A percentile compares a stretch with the other conserved stretches of the same genome.
These are phyloP conservation scores for Globisporangium iwayamae DNA, from an alignment of 352 stramenopile species.

Conservation along the genomic window DNA sequence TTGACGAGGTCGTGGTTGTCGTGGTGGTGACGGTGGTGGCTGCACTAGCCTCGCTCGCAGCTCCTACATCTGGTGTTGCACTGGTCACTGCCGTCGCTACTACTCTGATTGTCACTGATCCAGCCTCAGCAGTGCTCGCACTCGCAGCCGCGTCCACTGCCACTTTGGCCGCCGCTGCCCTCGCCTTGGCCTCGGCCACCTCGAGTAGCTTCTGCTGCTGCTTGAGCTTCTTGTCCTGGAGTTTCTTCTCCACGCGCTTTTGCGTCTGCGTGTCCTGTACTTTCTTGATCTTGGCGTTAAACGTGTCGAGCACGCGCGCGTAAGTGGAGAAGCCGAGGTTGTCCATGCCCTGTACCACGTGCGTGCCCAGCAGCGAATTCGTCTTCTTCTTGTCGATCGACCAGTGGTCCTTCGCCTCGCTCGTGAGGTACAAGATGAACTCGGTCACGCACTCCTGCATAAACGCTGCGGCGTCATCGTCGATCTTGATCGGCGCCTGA, in stretches of 20 bases:
- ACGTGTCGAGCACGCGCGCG: slow-evolving; percentile 48
- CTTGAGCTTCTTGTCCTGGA: slow-evolving; percentile 25
- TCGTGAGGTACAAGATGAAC: slow-evolving; percentile 81
- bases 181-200: slow-evolving; percentile 21
- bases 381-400: slow-evolving; percentile 66
- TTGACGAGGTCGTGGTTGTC: background rate
- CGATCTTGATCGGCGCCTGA: slow-evolving; percentile 50
- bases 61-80: background rate
- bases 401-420: slow-evolving; percentile 67
- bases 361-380: slow-evolving; percentile 49
- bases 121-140: background rate
- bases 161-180: background rate
- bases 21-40: background rate
- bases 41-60: background rate
- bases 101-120: background rate
- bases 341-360: slow-evolving; percentile 59
- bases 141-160: background rate
- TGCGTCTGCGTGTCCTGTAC: slow-evolving; percentile 54
- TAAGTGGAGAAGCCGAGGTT: slow-evolving; percentile 74
- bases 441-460: slow-evolving; percentile 86
- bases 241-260: slow-evolving; percentile 62
- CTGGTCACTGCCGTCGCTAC: background rate
- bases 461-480: slow-evolving; percentile 69
- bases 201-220: slow-evolving; percentile 23
- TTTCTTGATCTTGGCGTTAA: slow-evolving; percentile 68